Evolutionary conservation across 2,329 filamentous ascomycete genomes (phyloP).

Genomic region (Pezicula carpinea): DNA sequence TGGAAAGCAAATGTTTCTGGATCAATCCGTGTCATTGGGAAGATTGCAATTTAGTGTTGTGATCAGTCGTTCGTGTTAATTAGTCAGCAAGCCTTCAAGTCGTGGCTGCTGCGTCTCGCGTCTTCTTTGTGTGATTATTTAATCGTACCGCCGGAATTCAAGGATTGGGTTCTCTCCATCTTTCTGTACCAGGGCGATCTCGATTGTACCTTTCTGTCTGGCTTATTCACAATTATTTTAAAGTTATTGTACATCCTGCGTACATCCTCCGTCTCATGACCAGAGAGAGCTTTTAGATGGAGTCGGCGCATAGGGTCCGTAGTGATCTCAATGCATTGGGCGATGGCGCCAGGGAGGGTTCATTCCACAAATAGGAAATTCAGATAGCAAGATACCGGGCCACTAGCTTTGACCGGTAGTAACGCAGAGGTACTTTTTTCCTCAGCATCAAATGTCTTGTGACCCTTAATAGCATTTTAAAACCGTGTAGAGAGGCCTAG

Average conservation of each 20-base stretch:
- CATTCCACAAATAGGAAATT: slow-evolving; percentile 11
- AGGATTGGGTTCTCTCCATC: slow-evolving; percentile 4
- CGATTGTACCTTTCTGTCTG: slow-evolving; percentile 3
- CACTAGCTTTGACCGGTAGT: slow-evolving; percentile 21
- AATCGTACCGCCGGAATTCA: neutral
- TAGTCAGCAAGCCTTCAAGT: slow-evolving; percentile 22
- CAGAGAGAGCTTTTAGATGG: slow-evolving; percentile 3
- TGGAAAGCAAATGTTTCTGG: neutral
- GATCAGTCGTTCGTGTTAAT: slow-evolving; percentile 11
- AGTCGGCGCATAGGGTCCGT: neutral
- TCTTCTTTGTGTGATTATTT: slow-evolving; percentile 3
- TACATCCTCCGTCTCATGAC: slow-evolving; percentile 6
- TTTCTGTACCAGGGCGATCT: slow-evolving; percentile 8
- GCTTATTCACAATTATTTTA: slow-evolving; percentile 7
- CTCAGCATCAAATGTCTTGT: neutral
- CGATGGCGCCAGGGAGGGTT: slow-evolving; percentile 3
- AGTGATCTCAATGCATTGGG: slow-evolving; percentile 4
- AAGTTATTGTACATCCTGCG: slow-evolving; percentile 6
- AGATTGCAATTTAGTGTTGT: slow-evolving; percentile 18
- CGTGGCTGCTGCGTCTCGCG: slow-evolving; percentile 12
- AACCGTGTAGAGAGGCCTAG: slow-evolving; percentile 6
- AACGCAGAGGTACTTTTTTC: slow-evolving; percentile 18
- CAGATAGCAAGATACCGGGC: slow-evolving; percentile 19
- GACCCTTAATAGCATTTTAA: slow-evolving; percentile 16
- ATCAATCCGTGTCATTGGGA: neutral